phyloP scores from a whole-genome alignment of 164 flowering plant genomes.

The Warburgia ugandensis region DNA sequence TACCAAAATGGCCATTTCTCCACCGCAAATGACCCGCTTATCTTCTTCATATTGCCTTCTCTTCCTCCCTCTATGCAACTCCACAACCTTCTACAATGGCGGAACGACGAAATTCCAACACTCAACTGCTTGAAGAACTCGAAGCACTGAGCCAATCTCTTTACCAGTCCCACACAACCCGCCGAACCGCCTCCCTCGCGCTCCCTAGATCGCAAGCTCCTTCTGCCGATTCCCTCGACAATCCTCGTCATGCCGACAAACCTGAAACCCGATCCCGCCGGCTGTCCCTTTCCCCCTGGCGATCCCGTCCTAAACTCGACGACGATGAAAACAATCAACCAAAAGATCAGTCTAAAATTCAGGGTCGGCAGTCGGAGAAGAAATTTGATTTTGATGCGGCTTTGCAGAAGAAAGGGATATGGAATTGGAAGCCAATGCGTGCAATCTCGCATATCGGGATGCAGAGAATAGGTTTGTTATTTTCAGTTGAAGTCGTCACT shows the following conservation, averaged over 20 bases:
- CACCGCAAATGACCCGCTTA: conserved; percentile 21
- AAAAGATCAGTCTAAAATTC: background rate
- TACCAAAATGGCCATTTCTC: conserved; percentile 26
- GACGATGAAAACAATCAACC: conserved; percentile 11
- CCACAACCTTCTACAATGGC: conserved; percentile 14
- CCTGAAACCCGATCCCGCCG: conserved; percentile 39
- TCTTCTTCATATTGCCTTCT: conserved; percentile 7
- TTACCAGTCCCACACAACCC: conserved; percentile 45
- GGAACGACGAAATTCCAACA: conserved; percentile 40
- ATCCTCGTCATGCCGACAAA: background rate
- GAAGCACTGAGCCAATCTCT: conserved; percentile 65
- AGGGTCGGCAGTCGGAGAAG: background rate
- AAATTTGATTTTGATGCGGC: background rate
- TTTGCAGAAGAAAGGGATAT: conserved; percentile 61
- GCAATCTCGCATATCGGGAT: conserved; percentile 70
- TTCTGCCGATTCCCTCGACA: background rate
- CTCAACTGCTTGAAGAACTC: conserved; percentile 62
- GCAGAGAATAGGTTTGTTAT: conserved; percentile 74
- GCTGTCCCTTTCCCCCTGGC: conserved; percentile 84
- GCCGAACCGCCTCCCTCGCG: conserved; percentile 80
- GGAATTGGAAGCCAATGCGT: conserved; percentile 94
- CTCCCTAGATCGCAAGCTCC: conserved; percentile 55
- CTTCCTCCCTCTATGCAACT: background rate
- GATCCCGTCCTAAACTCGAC: conserved; percentile 57
- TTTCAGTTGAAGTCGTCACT: conserved; percentile 82